Evolutionary conservation across 768 basidiomycete species (phyloP).

Genomic region (Lactifluus pinguis): DNA sequence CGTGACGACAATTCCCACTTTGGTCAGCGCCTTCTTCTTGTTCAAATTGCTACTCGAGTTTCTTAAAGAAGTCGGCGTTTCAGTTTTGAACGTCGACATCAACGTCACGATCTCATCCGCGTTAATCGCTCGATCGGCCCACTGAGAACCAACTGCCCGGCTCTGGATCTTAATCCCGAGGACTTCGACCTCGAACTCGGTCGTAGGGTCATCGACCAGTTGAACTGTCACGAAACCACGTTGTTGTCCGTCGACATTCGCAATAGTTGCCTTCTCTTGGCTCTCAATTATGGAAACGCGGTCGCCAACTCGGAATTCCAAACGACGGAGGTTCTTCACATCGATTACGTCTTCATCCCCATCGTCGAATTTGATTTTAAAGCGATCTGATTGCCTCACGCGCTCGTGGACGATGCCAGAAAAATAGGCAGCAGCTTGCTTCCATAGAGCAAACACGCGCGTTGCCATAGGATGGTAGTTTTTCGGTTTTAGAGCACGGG

Average conservation of each 20-base stretch:
- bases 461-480: conserved; percentile 30
- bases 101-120: conserved; percentile 36
- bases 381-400: conserved; percentile 27
- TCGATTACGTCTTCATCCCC: conserved; percentile 37
- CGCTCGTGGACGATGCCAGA: conserved; percentile 43
- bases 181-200: conserved; percentile 32
- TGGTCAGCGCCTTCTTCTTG: conserved; percentile 28
- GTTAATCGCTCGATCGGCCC: conserved; percentile 44
- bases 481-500: conserved; percentile 17
- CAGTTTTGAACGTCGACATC: conserved; percentile 29
- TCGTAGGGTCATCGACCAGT: conserved; percentile 25
- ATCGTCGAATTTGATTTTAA: conserved; percentile 63
- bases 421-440: conserved; percentile 49
- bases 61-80: conserved; percentile 43
- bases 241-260: conserved; percentile 26
- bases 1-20: conserved; percentile 55
- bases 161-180: conserved; percentile 41
- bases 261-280: conserved; percentile 24
- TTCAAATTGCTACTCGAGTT: conserved; percentile 32
- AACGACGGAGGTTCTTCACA: conserved; percentile 44
- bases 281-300: conserved; percentile 35
- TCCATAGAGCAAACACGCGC: conserved; percentile 67
- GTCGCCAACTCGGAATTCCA: conserved; percentile 46
- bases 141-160: conserved; percentile 40
- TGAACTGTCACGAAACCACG: conserved; percentile 18